These are phyloP conservation scores for Iodosphaeria phyllophila DNA, from an alignment of 2,329 filamentous ascomycete species.

Conservation along the genomic window DNA sequence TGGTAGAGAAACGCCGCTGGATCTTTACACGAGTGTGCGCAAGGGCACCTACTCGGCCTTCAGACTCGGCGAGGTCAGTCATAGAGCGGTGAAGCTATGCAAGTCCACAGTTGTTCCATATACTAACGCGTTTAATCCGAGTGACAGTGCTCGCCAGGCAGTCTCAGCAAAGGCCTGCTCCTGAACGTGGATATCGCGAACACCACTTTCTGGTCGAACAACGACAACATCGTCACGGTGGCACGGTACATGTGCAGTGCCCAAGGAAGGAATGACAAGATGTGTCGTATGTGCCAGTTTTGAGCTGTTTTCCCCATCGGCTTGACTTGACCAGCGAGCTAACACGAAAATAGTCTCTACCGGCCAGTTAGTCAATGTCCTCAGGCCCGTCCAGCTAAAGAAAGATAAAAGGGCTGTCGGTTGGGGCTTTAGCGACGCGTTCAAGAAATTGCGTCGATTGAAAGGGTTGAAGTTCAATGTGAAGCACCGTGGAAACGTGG, in stretches of 20 bases:
- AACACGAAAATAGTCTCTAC: conserved; percentile 12
- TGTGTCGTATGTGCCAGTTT: too few species aligned
- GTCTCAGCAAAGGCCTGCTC: conserved; percentile 39
- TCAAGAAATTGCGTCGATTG: conserved; percentile 34
- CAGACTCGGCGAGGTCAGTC: conserved; percentile 43
- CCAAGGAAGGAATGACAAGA: conserved; percentile 11
- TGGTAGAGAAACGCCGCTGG: conserved; percentile 33
- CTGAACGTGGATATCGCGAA: conserved; percentile 88
- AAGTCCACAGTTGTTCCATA: too few species aligned
- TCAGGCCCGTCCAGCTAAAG: conserved; percentile 16
- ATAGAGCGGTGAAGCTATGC: background rate
- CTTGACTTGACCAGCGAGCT: too few species aligned
- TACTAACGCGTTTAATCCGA: too few species aligned
- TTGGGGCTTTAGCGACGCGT: conserved; percentile 26
- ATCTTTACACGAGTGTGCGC: conserved; percentile 52
- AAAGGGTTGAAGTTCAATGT: conserved; percentile 36
- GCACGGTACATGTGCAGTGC: conserved; percentile 6
- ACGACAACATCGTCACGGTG: conserved; percentile 19
- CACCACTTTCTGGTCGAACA: conserved; percentile 60
- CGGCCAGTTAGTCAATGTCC: conserved; percentile 9
- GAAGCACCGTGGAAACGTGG: conserved; percentile 28
- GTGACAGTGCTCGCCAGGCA: conserved; percentile 3
- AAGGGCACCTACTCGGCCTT: conserved; percentile 85
- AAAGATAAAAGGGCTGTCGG: conserved; percentile 6
- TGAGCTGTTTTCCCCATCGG: too few species aligned